phyloP scores from a whole-genome alignment of 2,329 filamentous ascomycete genomes.

The Phoma sp. region DNA sequence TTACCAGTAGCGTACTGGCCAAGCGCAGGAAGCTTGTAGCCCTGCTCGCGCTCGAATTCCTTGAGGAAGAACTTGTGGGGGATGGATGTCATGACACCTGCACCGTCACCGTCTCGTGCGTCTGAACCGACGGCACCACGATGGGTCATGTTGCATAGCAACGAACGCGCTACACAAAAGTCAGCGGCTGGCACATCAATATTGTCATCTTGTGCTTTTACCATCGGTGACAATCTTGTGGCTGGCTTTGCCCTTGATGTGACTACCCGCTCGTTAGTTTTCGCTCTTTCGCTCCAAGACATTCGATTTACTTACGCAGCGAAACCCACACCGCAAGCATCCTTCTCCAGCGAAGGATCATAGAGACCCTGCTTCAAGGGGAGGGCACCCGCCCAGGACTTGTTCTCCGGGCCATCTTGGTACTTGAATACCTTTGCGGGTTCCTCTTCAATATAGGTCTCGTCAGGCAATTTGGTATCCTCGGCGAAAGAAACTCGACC shows the following conservation, averaged over 20 bases:
- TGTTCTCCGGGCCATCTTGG: constrained; percentile 77
- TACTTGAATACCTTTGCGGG: constrained; percentile 78
- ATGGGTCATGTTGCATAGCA: constrained; percentile 99
- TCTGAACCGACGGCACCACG: constrained; percentile 97
- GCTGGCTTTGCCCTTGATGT: constrained; percentile 96
- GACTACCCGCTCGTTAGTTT: constrained; percentile 61
- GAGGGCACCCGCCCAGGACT: constrained; percentile 93
- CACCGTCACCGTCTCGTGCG: constrained; percentile 96
- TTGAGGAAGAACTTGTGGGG: constrained; percentile 98
- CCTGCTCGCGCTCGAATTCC: constrained; percentile 93
- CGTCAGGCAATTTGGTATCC: constrained; percentile 58
- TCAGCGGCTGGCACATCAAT: constrained; percentile 37
- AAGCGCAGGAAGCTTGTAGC: constrained; percentile 82
- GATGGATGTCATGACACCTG: constrained; percentile 99
- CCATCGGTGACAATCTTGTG: constrained; percentile 99
- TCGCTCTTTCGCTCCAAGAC: neutral
- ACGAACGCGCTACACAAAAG: constrained; percentile 75
- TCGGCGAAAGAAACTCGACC: constrained; percentile 61
- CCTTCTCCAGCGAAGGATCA: constrained; percentile 94
- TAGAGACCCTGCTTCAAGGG: constrained; percentile 99
- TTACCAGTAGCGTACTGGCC: constrained; percentile 98
- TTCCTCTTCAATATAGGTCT: constrained; percentile 63
- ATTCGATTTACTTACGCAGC: constrained; percentile 74
- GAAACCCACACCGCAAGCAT: constrained; percentile 99
- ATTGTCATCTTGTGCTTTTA: constrained; percentile 56